phyloP scores from a whole-genome alignment of 768 basidiomycete genomes.

The Suillus lakei region DNA sequence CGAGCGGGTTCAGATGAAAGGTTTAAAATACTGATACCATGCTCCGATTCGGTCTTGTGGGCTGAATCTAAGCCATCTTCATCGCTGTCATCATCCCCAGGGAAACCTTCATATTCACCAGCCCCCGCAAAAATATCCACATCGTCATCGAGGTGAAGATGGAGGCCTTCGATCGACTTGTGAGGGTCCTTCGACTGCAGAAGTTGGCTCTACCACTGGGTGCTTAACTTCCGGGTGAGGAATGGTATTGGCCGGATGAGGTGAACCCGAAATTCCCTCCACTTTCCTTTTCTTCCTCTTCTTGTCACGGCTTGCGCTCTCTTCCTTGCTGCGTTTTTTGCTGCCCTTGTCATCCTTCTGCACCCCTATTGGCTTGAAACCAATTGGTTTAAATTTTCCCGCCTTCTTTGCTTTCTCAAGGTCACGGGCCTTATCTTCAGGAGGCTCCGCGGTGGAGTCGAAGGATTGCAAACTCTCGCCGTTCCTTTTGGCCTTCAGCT shows the following conservation, averaged over 20 bases:
- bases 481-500: conserved; percentile 69
- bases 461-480: conserved; percentile 22
- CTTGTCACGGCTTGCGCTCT: conserved; percentile 42
- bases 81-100: conserved; percentile 47
- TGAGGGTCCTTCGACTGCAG: conserved; percentile 10
- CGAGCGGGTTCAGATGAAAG: conserved; percentile 6
- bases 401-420: conserved; percentile 43
- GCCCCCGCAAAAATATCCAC: conserved; percentile 89
- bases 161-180: conserved; percentile 13
- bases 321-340: conserved; percentile 52
- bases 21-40: conserved; percentile 1
- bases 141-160: conserved; percentile 51
- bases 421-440: conserved; percentile 25
- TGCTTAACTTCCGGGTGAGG: conserved; percentile 25
- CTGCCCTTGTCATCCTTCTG: conserved; percentile 46
- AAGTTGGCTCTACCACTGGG: conserved; percentile 7
- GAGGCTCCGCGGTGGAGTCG: conserved; percentile 18
- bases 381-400: conserved; percentile 56
- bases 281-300: conserved; percentile 66
- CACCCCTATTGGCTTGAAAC: conserved; percentile 64
- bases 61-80: conserved; percentile 16
- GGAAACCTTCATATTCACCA: conserved; percentile 80
- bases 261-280: conserved; percentile 28
- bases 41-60: conserved; percentile 11
- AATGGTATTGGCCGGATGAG: conserved; percentile 29